A percentile compares a stretch with the other conserved stretches of the same genome.
Evolutionary conservation across 75 land plant genomes (phyloP).

Genomic region (Isoetes taiwanensis): DNA sequence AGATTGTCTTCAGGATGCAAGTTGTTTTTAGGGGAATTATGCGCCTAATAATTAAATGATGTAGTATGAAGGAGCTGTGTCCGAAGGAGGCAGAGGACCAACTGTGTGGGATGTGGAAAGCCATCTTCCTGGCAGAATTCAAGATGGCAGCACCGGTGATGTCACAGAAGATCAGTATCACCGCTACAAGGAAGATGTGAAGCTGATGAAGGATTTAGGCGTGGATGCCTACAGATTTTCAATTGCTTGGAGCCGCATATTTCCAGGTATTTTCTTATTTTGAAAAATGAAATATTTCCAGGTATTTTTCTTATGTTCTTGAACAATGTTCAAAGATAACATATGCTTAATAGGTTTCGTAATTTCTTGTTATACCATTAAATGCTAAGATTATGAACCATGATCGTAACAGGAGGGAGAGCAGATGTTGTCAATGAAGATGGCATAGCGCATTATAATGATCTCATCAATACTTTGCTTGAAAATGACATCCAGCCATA

Average conservation of each 20-base stretch:
- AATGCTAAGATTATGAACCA: too few relatives aligned
- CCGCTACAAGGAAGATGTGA: conserved; percentile 40
- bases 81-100: neutral
- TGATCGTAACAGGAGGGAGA: too few relatives aligned
- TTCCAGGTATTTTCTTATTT: conserved; percentile 15
- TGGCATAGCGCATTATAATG: conserved; percentile 28
- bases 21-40: neutral
- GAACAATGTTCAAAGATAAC: too few relatives aligned
- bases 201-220: conserved; percentile 11
- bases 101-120: neutral
- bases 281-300: too few relatives aligned
- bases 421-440: conserved; percentile 19
- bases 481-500: conserved; percentile 38
- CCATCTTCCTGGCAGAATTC: conserved; percentile 16
- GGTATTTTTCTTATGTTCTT: too few relatives aligned
- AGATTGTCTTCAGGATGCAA: neutral
- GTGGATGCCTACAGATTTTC: conserved; percentile 18
- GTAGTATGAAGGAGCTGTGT: neutral
- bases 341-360: too few relatives aligned
- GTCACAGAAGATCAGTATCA: conserved; percentile 58
- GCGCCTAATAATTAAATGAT: too few relatives aligned
- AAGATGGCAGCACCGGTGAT: conserved; percentile 30
- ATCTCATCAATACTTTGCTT: conserved; percentile 24
- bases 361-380: too few relatives aligned
- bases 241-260: conserved; percentile 16